Evolutionary conservation across 2,329 filamentous ascomycete genomes (phyloP).

Genomic region (Penicillium sp.): DNA sequence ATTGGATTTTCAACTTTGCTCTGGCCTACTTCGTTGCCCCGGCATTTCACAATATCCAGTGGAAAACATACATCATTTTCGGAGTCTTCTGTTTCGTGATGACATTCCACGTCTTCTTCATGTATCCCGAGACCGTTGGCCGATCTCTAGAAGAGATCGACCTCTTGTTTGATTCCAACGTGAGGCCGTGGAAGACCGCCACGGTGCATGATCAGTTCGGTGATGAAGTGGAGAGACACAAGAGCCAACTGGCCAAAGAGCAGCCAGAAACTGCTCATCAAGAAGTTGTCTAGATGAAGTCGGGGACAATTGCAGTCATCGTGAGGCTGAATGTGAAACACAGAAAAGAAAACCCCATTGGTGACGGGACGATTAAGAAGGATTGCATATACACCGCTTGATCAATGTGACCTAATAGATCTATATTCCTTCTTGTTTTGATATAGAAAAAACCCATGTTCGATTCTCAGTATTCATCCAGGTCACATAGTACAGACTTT

Average conservation of each 20-base stretch:
- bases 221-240: conserved; percentile 21
- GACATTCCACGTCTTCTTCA: conserved; percentile 62
- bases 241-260: conserved; percentile 2
- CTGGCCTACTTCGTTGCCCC: conserved; percentile 53
- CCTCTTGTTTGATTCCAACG: conserved; percentile 52
- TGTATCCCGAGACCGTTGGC: conserved; percentile 63
- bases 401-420: no score
- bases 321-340: no score
- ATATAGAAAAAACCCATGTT: no score
- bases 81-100: conserved; percentile 65
- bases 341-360: no score
- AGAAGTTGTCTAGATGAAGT: conserved; percentile 12
- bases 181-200: conserved; percentile 28
- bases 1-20: conserved; percentile 59
- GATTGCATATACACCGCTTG: no score
- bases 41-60: conserved; percentile 53
- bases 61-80: conserved; percentile 68
- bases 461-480: no score
- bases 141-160: conserved; percentile 72
- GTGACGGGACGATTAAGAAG: no score
- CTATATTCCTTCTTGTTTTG: no score
- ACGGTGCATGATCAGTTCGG: conserved; percentile 21
- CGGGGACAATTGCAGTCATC: no score
- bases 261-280: conserved; percentile 8
- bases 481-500: no score